Percentiles rank a stretch among this genome's conserved stretches.
Evolutionary conservation across 768 basidiomycete genomes (phyloP).

Genomic region (Amanita thiersii): DNA sequence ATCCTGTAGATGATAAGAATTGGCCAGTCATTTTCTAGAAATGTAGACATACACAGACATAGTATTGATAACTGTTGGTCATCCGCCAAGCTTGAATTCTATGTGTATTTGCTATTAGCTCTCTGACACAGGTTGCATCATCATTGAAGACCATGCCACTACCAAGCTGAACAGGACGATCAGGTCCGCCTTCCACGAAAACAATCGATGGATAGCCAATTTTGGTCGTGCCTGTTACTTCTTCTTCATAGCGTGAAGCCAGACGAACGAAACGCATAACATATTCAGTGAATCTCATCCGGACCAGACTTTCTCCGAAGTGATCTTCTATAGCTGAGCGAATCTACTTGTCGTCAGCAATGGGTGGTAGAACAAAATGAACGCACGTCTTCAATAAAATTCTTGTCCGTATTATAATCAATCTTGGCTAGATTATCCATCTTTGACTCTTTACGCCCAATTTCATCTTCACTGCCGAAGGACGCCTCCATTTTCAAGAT

Average conservation of each 20-base stretch:
- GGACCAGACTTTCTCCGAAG: slow-evolving; percentile 83
- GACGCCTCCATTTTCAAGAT: slow-evolving; percentile 60
- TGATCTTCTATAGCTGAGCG: slow-evolving; percentile 83
- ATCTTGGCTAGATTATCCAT: slow-evolving; percentile 47
- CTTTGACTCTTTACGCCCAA: slow-evolving; percentile 51
- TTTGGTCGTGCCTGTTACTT: slow-evolving; percentile 68
- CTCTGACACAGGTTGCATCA: slow-evolving; percentile 54
- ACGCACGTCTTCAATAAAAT: slow-evolving; percentile 93
- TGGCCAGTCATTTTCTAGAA: slow-evolving; percentile 8
- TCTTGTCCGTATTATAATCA: slow-evolving; percentile 63
- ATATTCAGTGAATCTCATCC: slow-evolving; percentile 87
- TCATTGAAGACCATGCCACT: slow-evolving; percentile 77
- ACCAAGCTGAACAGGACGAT: slow-evolving; percentile 50
- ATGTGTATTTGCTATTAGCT: slow-evolving; percentile 68
- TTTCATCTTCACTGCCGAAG: slow-evolving; percentile 60
- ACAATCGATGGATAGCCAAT: slow-evolving; percentile 61
- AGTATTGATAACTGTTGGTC: slow-evolving; percentile 74
- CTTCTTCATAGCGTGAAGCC: slow-evolving; percentile 85
- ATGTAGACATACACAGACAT: slow-evolving; percentile 42
- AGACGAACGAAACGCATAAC: slow-evolving; percentile 80
- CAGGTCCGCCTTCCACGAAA: slow-evolving; percentile 38
- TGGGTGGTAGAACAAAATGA: not conserved
- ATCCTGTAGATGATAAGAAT: slow-evolving; percentile 41
- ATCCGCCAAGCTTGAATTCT: slow-evolving; percentile 92
- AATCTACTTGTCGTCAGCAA: slow-evolving; percentile 41